Percentiles rank a stretch among this genome's conserved stretches.
Conservation (phyloP, 148 eudicot species). For the Fagopyrum homotropicum region DNA sequence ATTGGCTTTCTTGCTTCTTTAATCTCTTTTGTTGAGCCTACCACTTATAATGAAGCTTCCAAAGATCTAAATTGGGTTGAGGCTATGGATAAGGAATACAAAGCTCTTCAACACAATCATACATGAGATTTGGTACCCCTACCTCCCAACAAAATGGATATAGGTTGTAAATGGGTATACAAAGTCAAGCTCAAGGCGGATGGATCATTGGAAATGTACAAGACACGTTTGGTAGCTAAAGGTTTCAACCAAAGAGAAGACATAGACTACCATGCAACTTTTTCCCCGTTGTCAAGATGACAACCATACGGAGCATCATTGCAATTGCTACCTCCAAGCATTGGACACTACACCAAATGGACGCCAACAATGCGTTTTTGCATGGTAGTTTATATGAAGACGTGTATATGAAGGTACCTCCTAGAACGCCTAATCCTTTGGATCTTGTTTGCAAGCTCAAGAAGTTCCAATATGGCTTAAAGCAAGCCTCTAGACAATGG, state of each 20-base stretch:
- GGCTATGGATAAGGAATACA: background rate
- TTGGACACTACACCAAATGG: no score
- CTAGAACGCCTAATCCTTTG: background rate
- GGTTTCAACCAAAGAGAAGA: background rate
- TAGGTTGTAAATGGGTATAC: background rate
- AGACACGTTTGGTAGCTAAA: background rate
- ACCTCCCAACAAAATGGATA: background rate
- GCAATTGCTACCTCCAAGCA: no score
- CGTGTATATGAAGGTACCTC: background rate
- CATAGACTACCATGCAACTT: background rate
- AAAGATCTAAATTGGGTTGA: background rate
- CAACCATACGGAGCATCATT: no score
- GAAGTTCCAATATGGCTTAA: background rate
- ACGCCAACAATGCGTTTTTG: background rate
- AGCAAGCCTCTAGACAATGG: background rate
- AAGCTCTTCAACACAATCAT: background rate
- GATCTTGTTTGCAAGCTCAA: background rate
- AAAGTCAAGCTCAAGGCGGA: background rate
- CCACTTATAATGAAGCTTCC: background rate
- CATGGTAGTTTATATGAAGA: background rate
- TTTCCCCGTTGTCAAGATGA: background rate
- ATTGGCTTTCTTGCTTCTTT: no score
- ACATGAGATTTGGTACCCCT: background rate
- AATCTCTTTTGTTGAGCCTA: background rate
- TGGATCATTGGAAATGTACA: background rate